Evolutionary conservation across 176 grass and related monocot species (phyloP).

Genomic region (bread wheat (Triticum aestivum)): DNA sequence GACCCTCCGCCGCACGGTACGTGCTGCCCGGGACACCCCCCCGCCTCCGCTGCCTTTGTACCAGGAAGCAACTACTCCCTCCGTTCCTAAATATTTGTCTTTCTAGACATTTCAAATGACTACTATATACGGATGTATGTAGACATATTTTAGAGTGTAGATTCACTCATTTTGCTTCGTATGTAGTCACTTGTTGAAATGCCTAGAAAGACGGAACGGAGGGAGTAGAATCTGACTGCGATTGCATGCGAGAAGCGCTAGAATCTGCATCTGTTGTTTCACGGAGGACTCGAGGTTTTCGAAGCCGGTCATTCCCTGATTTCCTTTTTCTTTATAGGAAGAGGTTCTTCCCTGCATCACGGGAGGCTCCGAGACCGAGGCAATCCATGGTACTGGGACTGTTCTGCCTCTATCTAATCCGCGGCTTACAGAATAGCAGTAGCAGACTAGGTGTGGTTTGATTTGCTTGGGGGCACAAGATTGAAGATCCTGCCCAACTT

Average conservation of each 20-base stretch:
- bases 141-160: too few relatives aligned
- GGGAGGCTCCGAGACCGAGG: background rate
- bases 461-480: background rate
- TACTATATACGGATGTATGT: too few relatives aligned
- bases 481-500: too few relatives aligned
- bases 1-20: constrained; percentile 26
- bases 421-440: background rate
- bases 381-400: background rate
- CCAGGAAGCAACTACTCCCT: background rate
- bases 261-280: background rate
- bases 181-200: too few relatives aligned
- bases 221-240: background rate
- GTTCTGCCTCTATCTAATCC: background rate
- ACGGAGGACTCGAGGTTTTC: background rate
- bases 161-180: too few relatives aligned
- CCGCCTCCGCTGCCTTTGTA: background rate
- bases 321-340: background rate
- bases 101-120: too few relatives aligned
- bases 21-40: background rate
- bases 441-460: background rate
- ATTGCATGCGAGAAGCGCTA: background rate
- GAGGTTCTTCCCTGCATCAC: background rate
- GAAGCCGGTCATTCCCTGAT: background rate
- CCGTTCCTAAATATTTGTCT: too few relatives aligned
- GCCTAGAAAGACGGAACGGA: too few relatives aligned